Evolutionary conservation across 2,329 filamentous ascomycete genomes (phyloP).

Genomic region (Lachnellula arida): DNA sequence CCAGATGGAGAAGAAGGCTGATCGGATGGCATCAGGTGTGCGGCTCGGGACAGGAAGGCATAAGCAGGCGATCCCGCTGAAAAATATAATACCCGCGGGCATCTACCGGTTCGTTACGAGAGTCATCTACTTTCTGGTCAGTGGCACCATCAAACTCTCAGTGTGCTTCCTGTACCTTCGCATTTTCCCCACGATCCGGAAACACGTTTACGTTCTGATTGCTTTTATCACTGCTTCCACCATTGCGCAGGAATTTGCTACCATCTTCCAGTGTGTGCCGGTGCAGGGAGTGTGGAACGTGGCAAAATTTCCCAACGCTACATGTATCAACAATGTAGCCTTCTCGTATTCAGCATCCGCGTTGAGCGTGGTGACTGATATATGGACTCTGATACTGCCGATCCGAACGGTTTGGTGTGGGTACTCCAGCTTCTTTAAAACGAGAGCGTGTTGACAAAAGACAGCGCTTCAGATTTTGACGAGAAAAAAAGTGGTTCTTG

Average conservation of each 20-base stretch:
- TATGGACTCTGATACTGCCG: conserved; percentile 2
- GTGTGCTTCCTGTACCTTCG: conserved; percentile 1
- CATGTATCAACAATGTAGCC: conserved; percentile 3
- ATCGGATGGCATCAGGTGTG: background rate
- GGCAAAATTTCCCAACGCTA: background rate
- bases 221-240: background rate
- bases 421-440: background rate
- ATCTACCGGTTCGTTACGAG: conserved; percentile 1
- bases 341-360: conserved; percentile 1
- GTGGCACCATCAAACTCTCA: conserved; percentile 1
- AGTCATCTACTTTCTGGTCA: conserved; percentile 2
- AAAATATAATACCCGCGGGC: background rate
- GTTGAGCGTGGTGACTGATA: background rate
- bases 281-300: conserved; percentile 1
- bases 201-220: background rate
- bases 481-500: background rate
- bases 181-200: background rate
- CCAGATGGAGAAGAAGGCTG: background rate
- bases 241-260: conserved; percentile 1
- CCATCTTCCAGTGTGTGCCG: conserved; percentile 2
- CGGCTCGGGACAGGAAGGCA: conserved; percentile 1
- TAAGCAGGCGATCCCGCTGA: background rate
- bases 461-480: background rate
- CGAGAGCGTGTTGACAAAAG: background rate
- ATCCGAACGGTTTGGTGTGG: background rate